These are phyloP conservation scores for Penicillium brasilianum DNA, from an alignment of 2,329 filamentous ascomycete species.

Conservation along the genomic window DNA sequence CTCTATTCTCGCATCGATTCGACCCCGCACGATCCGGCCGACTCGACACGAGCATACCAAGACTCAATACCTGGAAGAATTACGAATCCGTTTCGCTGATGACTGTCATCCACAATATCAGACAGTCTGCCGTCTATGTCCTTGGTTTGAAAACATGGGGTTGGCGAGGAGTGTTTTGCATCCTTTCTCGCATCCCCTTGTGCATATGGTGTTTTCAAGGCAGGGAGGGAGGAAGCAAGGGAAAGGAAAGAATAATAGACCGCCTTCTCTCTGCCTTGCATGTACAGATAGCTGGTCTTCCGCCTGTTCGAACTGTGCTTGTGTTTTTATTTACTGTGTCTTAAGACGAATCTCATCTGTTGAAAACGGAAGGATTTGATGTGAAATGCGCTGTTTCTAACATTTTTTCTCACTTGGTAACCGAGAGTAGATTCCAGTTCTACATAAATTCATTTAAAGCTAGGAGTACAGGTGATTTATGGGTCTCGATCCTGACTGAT, in stretches of 20 bases:
- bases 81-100: constrained; percentile 26
- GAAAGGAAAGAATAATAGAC: constrained; percentile 33
- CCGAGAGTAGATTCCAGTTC: neutral
- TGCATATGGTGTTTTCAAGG: constrained; percentile 36
- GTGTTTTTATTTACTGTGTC: constrained; percentile 36
- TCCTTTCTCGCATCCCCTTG: constrained; percentile 24
- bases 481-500: neutral
- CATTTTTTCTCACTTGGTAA: neutral
- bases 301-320: constrained; percentile 45
- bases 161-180: constrained; percentile 10
- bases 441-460: neutral
- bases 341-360: constrained; percentile 43
- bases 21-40: constrained; percentile 9
- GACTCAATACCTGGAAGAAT: constrained; percentile 15
- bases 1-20: constrained; percentile 23
- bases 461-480: too few species aligned
- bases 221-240: constrained; percentile 28
- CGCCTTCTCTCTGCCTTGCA: constrained; percentile 38
- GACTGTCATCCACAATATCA: constrained; percentile 19
- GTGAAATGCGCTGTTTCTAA: constrained; percentile 1
- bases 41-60: constrained; percentile 16
- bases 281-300: constrained; percentile 51
- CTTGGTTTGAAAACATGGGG: constrained; percentile 30
- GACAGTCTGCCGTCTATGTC: constrained; percentile 30
- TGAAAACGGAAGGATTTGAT: constrained; percentile 25